phyloP scores from a whole-genome alignment of 805 yeast genomes.

The Suhomyces xylopsoci region DNA sequence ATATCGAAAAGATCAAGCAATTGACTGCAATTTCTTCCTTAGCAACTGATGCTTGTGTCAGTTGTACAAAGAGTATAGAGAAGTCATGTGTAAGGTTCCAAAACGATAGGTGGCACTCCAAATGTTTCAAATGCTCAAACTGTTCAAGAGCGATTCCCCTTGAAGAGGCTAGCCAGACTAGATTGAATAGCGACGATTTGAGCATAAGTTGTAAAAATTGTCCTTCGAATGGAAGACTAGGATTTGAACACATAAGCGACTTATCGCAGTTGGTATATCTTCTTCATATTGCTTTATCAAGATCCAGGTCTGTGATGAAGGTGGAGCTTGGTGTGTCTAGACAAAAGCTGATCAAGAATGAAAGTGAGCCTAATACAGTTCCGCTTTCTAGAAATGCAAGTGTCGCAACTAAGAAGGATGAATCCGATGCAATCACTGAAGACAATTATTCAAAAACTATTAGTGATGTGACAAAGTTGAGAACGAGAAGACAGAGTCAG shows the following conservation, averaged over 20 bases:
- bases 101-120: conserved; percentile 75
- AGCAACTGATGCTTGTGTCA: conserved; percentile 73
- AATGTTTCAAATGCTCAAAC: conserved; percentile 64
- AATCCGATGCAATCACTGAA: conserved; percentile 18
- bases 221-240: conserved; percentile 45
- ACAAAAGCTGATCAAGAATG: not conserved
- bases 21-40: conserved; percentile 48
- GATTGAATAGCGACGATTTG: conserved; percentile 22
- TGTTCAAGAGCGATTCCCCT: conserved; percentile 43
- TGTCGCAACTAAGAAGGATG: not conserved
- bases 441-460: conserved; percentile 67
- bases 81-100: conserved; percentile 67
- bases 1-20: conserved; percentile 13
- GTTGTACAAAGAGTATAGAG: conserved; percentile 76
- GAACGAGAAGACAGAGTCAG: conserved; percentile 69
- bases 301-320: conserved; percentile 63
- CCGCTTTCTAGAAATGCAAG: not conserved
- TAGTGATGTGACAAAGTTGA: conserved; percentile 70
- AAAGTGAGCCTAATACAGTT: not conserved
- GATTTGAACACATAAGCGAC: conserved; percentile 62
- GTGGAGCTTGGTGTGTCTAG: conserved; percentile 9
- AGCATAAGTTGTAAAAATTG: conserved; percentile 55
- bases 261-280: conserved; percentile 73
- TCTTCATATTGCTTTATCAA: conserved; percentile 76
- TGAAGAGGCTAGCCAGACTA: conserved; percentile 43